Evolutionary conservation across 2,329 filamentous ascomycete genomes (phyloP), one percentile per base, ranked within the genome.

Genomic region (Colletotrichum trifolii): DNA sequence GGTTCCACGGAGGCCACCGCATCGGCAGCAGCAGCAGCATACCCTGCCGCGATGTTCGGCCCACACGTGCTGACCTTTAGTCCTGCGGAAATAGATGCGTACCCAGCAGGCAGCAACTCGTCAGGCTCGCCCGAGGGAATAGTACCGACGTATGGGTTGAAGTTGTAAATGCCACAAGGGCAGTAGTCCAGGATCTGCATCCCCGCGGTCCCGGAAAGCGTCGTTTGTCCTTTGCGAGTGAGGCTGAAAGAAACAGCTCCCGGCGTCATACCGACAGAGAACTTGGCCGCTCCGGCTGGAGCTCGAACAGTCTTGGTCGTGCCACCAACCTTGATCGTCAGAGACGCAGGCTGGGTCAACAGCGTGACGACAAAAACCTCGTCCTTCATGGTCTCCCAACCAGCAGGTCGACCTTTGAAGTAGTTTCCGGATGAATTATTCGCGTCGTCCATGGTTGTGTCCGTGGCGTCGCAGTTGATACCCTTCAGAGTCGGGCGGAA

Each of bases 101-200:
- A 69, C 6, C 77, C 80, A 43, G 70, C 74, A 2, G 76, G 70
- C 52, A 73, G 72, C 2, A 82, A 76, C 53, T 73, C 69, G 59
- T 82, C 79, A 9, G 72, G 69, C 13, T 67, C 33, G 12, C 75
- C 71, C 0, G 73, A 73, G 3, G 84, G 83, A 3, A 86, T 74
- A 2, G 78, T 82, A 12, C 84, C 84, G 0, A 85, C 83, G 66
- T 83, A 87, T 12, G 83, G 79, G 63, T 87, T 87, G 75, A 82
- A 87, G 73, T 87, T 87, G 76, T 86, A 86, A 53, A 86, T 76
- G 4, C 84, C 83, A 63, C 82, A 86, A 15, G 79, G 73, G 69
- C 85, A 87, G 13, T 74, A 74, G 46, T 82, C 74, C 1, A 77
- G 74, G 42, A 87, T 80, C 43, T 85, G 78, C 73, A 82, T 83